Evolutionary conservation across 345 rosid species (phyloP), one percentile per base, ranked within the genome.

Genomic region (Rhodamnia rubescens): DNA sequence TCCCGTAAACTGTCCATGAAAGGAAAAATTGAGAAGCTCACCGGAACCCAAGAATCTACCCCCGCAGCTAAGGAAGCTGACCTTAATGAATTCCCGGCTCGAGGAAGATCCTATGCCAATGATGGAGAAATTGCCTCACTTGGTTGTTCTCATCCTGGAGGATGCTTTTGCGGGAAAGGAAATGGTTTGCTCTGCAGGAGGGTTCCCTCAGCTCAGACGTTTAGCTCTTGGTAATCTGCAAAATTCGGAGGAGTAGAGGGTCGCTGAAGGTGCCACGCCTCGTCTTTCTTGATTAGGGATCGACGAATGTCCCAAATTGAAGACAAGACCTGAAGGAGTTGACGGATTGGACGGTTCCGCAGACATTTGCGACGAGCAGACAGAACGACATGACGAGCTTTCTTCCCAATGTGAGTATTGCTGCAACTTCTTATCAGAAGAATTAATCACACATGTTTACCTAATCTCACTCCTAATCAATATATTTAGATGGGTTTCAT

Each of bases 191-290:
- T 87, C 89, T 49, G 56, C 53, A 11, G 74, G 53, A 53, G 89
- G 89, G 84, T 90, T 91, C 56, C 88, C 86, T 26, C 86, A 86
- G 27, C 89, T 91, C 5, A 85, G 82, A 56, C 84, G 83, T 9
- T 81, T 91, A 80, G 36, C 53, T 40, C 87, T 90, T 5, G 36
- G 53, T 1, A 86, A 85, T 26, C 56, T 89, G 84, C 81, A 81
- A 12, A 74, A 83, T 29, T 59, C 90, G 74, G 90, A 87, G 87
- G 87, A 86, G 50, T 89, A 89, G 90, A 26, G 13, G 18, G 84
- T 91, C 40, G 90, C 86, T 36, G 86, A 87, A 89, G 91, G 90
- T 61, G 93, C 92, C n/a, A 88, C 92, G 91, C 24, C 85, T 36
- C 64, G 74, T 81, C 90, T 93, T 64, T 84, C 74, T 47, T 84